Conservation (phyloP, 1,139 yeast species). For the Debaryomycetaceae sp. region DNA sequence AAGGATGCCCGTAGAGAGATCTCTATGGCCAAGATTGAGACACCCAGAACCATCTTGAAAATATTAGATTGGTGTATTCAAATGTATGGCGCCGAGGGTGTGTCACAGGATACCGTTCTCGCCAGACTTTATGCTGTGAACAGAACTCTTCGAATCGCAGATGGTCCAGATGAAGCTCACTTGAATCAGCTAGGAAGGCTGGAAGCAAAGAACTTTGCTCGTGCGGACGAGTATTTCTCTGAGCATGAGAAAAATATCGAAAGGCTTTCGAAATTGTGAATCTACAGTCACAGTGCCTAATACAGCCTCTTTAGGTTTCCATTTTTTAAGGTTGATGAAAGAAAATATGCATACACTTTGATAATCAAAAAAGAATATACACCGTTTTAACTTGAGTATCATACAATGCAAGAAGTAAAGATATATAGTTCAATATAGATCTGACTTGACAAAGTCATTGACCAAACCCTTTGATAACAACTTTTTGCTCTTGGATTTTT, state of each 20-base stretch:
- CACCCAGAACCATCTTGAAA: conserved; percentile 55
- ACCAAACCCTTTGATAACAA: conserved; percentile 53
- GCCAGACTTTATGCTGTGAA: conserved; percentile 54
- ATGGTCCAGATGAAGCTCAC: conserved; percentile 77
- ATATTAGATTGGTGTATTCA: conserved; percentile 68
- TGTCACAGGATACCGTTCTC: conserved; percentile 60
- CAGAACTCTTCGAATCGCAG: conserved; percentile 66
- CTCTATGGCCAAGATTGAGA: conserved; percentile 66
- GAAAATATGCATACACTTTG: background rate
- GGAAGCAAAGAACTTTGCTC: conserved; percentile 33
- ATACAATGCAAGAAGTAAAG: conserved; percentile 8
- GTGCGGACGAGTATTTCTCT: conserved; percentile 33
- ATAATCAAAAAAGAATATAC: background rate
- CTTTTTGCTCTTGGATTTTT: conserved; percentile 46
- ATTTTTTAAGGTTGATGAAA: background rate
- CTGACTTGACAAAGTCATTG: conserved; percentile 53
- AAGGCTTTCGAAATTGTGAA: conserved; percentile 25
- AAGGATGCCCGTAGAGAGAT: conserved; percentile 58
- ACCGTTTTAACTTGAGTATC: background rate
- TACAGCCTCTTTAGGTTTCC: background rate
- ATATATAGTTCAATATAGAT: conserved; percentile 37
- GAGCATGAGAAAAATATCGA: conserved; percentile 17
- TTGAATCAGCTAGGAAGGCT: conserved; percentile 55
- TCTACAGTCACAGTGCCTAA: background rate
- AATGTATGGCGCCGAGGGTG: conserved; percentile 68